Base-by-base conservation (phyloP, 495 filamentous ascomycete species). In the Pyronema domesticum region DNA sequence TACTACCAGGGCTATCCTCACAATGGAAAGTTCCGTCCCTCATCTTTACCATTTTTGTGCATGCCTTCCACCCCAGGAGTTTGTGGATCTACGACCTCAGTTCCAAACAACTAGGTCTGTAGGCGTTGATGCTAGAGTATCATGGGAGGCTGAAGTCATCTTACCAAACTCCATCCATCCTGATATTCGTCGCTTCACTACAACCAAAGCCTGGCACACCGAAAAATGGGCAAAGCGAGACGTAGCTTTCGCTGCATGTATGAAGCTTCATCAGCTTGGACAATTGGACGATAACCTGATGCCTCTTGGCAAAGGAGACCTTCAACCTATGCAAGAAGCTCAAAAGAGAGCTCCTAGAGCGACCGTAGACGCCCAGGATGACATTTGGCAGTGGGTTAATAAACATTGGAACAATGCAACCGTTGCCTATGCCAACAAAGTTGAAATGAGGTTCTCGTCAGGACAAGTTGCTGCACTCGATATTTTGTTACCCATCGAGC, bases 11-110 rank as follows among this genome's bases (percentile, higher is more conserved):
- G 91, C 91, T 1, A 68, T 79, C 4, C 68, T 95, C 15, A 85
- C 81, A 7, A 71, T 85, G 0, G 73, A 85, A 30, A 82, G 83
- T 55, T 84, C 84, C 0, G 71, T 80, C 17, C 60, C 71, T 10
- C 89, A 94, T 66, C 75, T 98, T 1, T 71, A 83, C 49, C 87
- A 95, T 64, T 95, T 95, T 59, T 95, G 86, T 63, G 68, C 69
- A 14, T 73, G 74, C 0, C 63, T 93, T 5, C 77, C 80, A 10
- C 58, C 63, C 0, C 70, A 73, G 33, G 52, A 54, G n/a, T 54
- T 54, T 14, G 65, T 70, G 9, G 69, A 75, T 61, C 56, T 62
- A 37, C 64, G 63, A 5, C 77, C 78, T 0, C 74, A 74, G 10
- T 54, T 46, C 52, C 52, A 34, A 15, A 36, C 52, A 7, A 30